These are phyloP conservation scores for Gynandropsis gynandra DNA, from an alignment of 345 rosid genomes.

Conservation along the genomic window DNA sequence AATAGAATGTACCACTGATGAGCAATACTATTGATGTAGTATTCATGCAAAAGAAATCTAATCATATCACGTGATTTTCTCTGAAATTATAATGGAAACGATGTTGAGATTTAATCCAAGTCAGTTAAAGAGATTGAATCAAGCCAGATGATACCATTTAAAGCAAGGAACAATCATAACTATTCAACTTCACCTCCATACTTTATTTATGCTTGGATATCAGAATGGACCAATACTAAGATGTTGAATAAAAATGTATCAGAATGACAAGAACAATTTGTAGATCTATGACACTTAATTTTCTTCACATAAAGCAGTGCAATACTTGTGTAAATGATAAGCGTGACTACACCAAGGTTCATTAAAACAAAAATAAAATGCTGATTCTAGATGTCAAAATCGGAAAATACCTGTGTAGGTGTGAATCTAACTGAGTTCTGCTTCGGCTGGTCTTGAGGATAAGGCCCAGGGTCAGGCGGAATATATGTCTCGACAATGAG, in stretches of 20 bases:
- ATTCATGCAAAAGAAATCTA: too few relatives aligned
- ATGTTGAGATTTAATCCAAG: not conserved
- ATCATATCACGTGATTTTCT: slow-evolving; percentile 8
- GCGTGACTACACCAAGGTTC: slow-evolving; percentile 8
- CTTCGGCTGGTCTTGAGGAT: slow-evolving; percentile 98
- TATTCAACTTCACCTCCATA: not conserved
- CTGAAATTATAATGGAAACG: slow-evolving; percentile 8
- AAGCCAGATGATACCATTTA: not conserved
- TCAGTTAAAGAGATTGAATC: slow-evolving; percentile 1
- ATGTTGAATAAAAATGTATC: slow-evolving; percentile 10
- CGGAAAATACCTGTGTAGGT: slow-evolving; percentile 65
- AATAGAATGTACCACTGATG: too few relatives aligned
- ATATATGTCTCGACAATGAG: slow-evolving; percentile 86
- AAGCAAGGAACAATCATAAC: not conserved
- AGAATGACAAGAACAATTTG: slow-evolving; percentile 5
- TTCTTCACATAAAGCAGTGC: slow-evolving; percentile 1
- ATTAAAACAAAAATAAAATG: slow-evolving; percentile 10
- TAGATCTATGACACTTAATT: slow-evolving; percentile 10
- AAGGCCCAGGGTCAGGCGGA: slow-evolving; percentile 96
- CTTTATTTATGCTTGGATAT: slow-evolving; percentile 1
- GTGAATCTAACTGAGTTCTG: slow-evolving; percentile 91
- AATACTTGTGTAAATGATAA: not conserved
- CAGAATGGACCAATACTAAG: slow-evolving; percentile 11
- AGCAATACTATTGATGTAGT: too few relatives aligned
- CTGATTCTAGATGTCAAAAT: slow-evolving; percentile 6